phyloP scores from a whole-genome alignment of 176 grass and related monocot species.

The Metroxylon sagu region DNA sequence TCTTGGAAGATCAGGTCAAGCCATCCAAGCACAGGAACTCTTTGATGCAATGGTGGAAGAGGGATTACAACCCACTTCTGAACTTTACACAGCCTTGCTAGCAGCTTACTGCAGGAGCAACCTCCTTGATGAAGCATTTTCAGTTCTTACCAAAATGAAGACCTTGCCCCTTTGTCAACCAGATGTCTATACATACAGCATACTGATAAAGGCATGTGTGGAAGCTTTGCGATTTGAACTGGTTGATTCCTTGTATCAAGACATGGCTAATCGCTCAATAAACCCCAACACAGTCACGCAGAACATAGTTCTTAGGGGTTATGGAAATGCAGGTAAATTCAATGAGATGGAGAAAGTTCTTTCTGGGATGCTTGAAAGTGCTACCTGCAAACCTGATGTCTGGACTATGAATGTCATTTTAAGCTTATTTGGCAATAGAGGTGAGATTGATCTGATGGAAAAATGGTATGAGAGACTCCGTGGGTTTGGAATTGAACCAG shows the following conservation, averaged over 20 bases:
- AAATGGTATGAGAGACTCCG: constrained; percentile 95
- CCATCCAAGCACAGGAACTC: constrained; percentile 37
- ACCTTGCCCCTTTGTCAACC: constrained; percentile 55
- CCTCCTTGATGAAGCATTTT: constrained; percentile 56
- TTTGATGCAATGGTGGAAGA: constrained; percentile 54
- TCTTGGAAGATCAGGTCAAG: constrained; percentile 56
- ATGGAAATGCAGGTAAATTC: constrained; percentile 59
- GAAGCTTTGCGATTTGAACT: constrained; percentile 55
- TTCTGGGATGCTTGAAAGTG: constrained; percentile 52
- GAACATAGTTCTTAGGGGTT: constrained; percentile 83
- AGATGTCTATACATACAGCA: constrained; percentile 91
- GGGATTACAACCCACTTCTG: constrained; percentile 51
- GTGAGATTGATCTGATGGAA: constrained; percentile 64
- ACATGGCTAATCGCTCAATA: constrained; percentile 59
- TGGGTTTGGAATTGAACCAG: constrained; percentile 71
- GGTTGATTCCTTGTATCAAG: constrained; percentile 49
- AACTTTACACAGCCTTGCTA: constrained; percentile 68
- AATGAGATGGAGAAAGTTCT: constrained; percentile 82
- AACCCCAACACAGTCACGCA: constrained; percentile 76
- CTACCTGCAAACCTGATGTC: constrained; percentile 62
- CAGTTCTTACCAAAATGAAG: constrained; percentile 61
- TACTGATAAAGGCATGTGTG: constrained; percentile 63
- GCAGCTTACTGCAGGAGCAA: constrained; percentile 51
- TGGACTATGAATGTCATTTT: constrained; percentile 98
- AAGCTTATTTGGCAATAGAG: constrained; percentile 72